Evolutionary conservation across 1,284 basidiomycete species (phyloP).

Genomic region (Cerrena zonata): DNA sequence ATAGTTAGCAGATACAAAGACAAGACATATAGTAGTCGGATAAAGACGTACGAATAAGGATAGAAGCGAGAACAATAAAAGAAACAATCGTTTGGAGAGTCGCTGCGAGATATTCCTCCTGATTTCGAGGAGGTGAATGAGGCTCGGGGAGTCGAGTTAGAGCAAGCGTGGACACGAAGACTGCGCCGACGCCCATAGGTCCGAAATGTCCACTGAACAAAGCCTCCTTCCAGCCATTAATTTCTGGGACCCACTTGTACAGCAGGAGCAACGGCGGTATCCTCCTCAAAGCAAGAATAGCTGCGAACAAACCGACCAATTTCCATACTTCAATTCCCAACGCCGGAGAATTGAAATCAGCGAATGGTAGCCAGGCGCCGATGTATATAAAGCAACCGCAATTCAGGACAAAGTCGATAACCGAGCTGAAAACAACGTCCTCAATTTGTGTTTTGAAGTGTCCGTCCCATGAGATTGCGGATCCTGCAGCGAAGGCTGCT

Average conservation of each 20-base stretch:
- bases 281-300: slow-evolving; percentile 66
- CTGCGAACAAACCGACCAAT: slow-evolving; percentile 62
- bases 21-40: neutral
- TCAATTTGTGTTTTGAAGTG: slow-evolving; percentile 84
- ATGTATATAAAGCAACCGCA: slow-evolving; percentile 87
- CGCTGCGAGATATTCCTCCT: slow-evolving; percentile 68
- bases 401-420: slow-evolving; percentile 83
- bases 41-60: slow-evolving; percentile 56
- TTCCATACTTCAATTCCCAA: slow-evolving; percentile 71
- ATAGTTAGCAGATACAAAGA: neutral
- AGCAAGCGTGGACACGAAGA: slow-evolving; percentile 82
- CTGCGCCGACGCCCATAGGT: slow-evolving; percentile 75
- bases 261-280: slow-evolving; percentile 71
- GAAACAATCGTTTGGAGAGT: slow-evolving; percentile 75
- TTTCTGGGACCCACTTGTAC: slow-evolving; percentile 82
- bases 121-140: slow-evolving; percentile 49
- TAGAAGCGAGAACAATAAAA: slow-evolving; percentile 80
- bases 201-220: slow-evolving; percentile 84
- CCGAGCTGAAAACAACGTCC: slow-evolving; percentile 80
- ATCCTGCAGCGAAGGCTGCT: slow-evolving; percentile 89
- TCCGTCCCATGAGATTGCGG: slow-evolving; percentile 91
- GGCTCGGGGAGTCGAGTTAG: slow-evolving; percentile 61
- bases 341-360: slow-evolving; percentile 53
- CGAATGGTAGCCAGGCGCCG: slow-evolving; percentile 83
- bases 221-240: slow-evolving; percentile 72